Base-by-base conservation (phyloP, 2,329 filamentous ascomycete species). In the Capronia coronata region DNA sequence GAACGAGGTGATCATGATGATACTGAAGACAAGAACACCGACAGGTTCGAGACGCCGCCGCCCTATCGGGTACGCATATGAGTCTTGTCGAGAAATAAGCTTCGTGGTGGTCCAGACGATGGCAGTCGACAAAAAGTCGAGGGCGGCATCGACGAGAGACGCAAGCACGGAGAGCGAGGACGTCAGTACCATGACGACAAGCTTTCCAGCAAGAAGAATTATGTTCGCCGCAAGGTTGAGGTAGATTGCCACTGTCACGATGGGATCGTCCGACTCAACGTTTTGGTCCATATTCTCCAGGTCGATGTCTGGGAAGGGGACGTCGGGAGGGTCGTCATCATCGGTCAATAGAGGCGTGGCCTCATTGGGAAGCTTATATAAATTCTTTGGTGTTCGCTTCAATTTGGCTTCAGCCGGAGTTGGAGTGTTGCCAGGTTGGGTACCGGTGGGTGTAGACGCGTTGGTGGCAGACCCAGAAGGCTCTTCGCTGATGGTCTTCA, bases 221-320 rank as follows among this genome's bases (percentile, higher is more conserved):
- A 80, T 73, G 64, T 95, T 95, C 51, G 88, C 89, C 18, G 78
- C 69, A 42, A 94, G 78, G 64, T 94, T 95, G 66, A 94, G 71
- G 66, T 89, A 91, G 61, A 97, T 93, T 35, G 91, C 90, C 16
- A 93, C 63, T n/a, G 82, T 84, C 42, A 96, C 88, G 42, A 94
- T 79, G 13, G 78, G 80, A 51, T 84, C 83, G 41, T 82, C 76
- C 55, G 83, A 87, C 62, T 89, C 84, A 2, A 89, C 70, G 6
- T 68, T 65, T 11, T 71, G 69, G 18, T 62, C 57, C 13, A 54
- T 43, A 1, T 61, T 54, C 2, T 73, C 67, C 2, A 70, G 66
- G 16, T 73, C 71, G 9, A 74, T 69, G 10, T 74, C 73, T 2
- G 71, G 71, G 18, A 75, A 68, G 19, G 67, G 63, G 52, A 64